Evolutionary conservation across 257 asterid genomes (phyloP), one percentile per base, ranked within the genome.

Genomic region (Salvia miltiorrhiza): DNA sequence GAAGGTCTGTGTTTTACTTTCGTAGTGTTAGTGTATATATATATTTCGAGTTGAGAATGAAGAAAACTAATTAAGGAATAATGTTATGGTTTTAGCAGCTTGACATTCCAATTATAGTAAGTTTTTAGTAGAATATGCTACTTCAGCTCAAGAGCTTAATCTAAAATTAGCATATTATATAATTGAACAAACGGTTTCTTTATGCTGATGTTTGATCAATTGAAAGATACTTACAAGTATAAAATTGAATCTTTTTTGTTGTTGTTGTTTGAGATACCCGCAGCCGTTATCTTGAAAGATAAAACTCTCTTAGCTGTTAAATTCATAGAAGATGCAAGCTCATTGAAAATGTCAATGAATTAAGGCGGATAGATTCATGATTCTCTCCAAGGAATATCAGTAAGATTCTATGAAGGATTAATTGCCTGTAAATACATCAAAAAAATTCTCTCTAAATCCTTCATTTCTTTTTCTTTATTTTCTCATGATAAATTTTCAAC

Each of bases 21-120:
- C 55, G 39, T 54, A 19, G 11, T 0, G 4, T 30, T 30, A 16
- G 11, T 0, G 28, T 12, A 10, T 16, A 66, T 67, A 14, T 17
- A 21, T 44, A 26, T 45, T 60, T 39, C 55, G 61, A 63, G 45
- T 52, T 50, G 39, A n/a, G 62, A 48, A 59, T 67, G 63, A 43
- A 71, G 47, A 70, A 58, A 33, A 23, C n/a, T n/a, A n/a, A n/a
- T n/a, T 50, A 44, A 33, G 35, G 21, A 57, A 13, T 19, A 33
- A 16, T 47, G 14, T n/a, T 59, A 10, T 6, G 9, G 20, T n/a
- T n/a, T n/a, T n/a, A n/a, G n/a, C n/a, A n/a, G n/a, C n/a, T n/a
- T n/a, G n/a, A n/a, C n/a, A n/a, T n/a, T n/a, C n/a, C n/a, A n/a
- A n/a, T n/a, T n/a, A n/a, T n/a, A n/a, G n/a, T n/a, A n/a, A n/a